Evolutionary conservation across 805 yeast species (phyloP).

Genomic region (Candida anglica): DNA sequence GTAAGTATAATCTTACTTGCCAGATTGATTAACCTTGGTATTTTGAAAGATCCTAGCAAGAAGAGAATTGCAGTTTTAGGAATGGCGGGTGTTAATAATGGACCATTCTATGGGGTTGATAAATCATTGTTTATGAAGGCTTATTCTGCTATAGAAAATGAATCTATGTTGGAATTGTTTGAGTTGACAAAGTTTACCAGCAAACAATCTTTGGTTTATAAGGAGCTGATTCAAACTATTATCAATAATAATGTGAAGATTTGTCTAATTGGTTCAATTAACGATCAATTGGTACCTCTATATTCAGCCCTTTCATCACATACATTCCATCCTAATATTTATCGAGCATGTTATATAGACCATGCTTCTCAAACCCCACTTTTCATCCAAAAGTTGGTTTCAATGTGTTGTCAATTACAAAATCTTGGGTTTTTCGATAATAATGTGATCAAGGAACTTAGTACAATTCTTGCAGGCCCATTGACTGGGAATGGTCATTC

Average conservation of each 20-base stretch:
- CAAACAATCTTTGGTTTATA: conserved; percentile 63
- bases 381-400: conserved; percentile 71
- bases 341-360: conserved; percentile 85
- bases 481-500: conserved; percentile 96
- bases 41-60: conserved; percentile 30
- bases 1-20: conserved; percentile 82
- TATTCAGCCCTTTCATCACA: conserved; percentile 84
- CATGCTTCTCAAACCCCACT: conserved; percentile 73
- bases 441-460: conserved; percentile 80
- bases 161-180: conserved; percentile 79
- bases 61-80: conserved; percentile 70
- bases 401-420: conserved; percentile 67
- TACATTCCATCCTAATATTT: conserved; percentile 83
- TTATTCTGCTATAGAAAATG: conserved; percentile 85
- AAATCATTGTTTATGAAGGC: conserved; percentile 81
- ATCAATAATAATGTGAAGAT: conserved; percentile 71
- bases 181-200: conserved; percentile 80
- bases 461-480: conserved; percentile 74
- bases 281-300: conserved; percentile 91
- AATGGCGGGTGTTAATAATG: conserved; percentile 95
- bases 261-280: conserved; percentile 81
- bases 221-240: conserved; percentile 61
- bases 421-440: conserved; percentile 82
- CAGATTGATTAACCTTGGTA: conserved; percentile 57
- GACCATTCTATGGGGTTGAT: conserved; percentile 90